Evolutionary conservation across 192 early-diverging fungal genomes (phyloP).

Genomic region (Backusella australiensis): DNA sequence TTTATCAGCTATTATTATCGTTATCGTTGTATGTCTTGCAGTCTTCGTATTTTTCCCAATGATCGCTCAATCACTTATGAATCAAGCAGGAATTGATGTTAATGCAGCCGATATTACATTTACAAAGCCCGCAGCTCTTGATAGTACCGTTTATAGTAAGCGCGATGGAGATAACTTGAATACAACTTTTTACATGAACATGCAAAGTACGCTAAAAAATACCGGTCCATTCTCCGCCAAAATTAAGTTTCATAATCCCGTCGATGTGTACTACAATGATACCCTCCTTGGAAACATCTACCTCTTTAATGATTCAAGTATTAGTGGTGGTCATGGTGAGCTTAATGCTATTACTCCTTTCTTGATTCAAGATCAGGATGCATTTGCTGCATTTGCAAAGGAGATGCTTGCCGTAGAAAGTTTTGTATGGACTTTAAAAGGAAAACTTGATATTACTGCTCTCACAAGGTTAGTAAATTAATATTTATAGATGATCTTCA

Average conservation of each 20-base stretch:
- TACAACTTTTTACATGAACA: constrained; percentile 25
- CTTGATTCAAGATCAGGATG: constrained; percentile 37
- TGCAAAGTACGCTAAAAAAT: constrained; percentile 22
- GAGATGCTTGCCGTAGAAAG: constrained; percentile 44
- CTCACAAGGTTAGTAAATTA: constrained; percentile 26
- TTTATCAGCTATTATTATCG: constrained; percentile 39
- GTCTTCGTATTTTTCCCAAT: constrained; percentile 56
- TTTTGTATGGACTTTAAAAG: constrained; percentile 48
- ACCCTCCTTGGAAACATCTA: constrained; percentile 39
- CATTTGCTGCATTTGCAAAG: constrained; percentile 46
- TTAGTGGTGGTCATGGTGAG: constrained; percentile 44
- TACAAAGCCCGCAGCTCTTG: neutral
- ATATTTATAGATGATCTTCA: constrained; percentile 27
- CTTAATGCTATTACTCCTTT: constrained; percentile 33
- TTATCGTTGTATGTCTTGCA: constrained; percentile 42
- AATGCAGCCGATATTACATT: constrained; percentile 43
- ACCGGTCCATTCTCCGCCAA: constrained; percentile 47
- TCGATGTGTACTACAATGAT: constrained; percentile 45
- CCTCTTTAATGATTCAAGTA: constrained; percentile 31
- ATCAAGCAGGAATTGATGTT: constrained; percentile 43
- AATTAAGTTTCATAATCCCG: constrained; percentile 48
- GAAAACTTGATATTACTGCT: constrained; percentile 40
- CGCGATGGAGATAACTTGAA: neutral
- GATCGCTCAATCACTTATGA: constrained; percentile 49
- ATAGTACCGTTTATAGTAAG: neutral